Evolutionary conservation across 345 rosid genomes (phyloP).

Genomic region (Raphanus sativus): DNA sequence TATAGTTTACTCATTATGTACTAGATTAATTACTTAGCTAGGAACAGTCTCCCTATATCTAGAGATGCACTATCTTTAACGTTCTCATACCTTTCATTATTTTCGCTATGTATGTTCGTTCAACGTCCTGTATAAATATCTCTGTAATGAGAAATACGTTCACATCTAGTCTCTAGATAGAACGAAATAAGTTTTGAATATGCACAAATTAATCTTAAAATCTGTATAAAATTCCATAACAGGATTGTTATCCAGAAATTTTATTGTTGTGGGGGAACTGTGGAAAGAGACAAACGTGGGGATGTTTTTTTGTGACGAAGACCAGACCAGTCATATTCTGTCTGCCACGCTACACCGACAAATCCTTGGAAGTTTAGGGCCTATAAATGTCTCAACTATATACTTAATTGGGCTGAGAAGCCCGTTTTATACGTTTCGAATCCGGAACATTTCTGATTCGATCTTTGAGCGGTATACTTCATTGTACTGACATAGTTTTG

Average conservation of each 20-base stretch:
- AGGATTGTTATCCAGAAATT: neutral
- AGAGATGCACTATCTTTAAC: neutral
- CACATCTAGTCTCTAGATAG: neutral
- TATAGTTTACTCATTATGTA: neutral
- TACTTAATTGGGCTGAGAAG: neutral
- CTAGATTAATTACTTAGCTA: neutral
- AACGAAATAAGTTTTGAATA: neutral
- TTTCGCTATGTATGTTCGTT: neutral
- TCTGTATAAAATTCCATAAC: neutral
- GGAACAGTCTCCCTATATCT: neutral
- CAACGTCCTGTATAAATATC: neutral
- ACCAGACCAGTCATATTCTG: conserved; percentile 11
- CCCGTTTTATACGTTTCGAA: neutral
- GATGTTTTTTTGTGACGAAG: neutral
- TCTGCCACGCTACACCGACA: conserved; percentile 13
- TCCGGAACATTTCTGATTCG: too few species aligned
- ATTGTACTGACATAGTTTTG: too few species aligned
- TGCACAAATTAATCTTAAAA: neutral
- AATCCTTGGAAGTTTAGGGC: conserved; percentile 2
- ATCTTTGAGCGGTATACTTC: too few species aligned
- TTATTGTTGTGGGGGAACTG: neutral
- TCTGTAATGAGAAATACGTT: neutral
- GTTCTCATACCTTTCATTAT: neutral
- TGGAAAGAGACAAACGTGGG: conserved; percentile 1
- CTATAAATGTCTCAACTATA: neutral